Conservation (phyloP, 1,284 basidiomycete genomes). For the Neotropicomus parvogracilis region DNA sequence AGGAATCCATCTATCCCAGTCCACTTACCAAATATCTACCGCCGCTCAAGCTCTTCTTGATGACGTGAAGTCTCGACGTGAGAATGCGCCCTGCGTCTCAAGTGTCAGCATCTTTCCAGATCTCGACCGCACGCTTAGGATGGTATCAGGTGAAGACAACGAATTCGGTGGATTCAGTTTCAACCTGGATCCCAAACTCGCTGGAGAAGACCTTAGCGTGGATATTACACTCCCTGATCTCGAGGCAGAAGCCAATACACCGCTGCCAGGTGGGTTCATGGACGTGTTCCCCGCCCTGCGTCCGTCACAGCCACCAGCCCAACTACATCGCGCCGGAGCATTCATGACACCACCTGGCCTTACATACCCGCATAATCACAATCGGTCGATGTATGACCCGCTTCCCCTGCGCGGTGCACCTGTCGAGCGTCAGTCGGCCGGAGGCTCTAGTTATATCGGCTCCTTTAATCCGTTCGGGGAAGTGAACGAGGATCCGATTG, state of each 20-base stretch:
- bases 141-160: conserved; percentile 55
- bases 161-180: conserved; percentile 72
- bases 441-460: conserved; percentile 58
- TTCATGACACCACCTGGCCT: conserved; percentile 51
- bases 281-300: conserved; percentile 64
- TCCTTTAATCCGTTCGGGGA: conserved; percentile 79
- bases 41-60: conserved; percentile 82
- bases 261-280: conserved; percentile 59
- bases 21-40: conserved; percentile 82
- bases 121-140: conserved; percentile 75
- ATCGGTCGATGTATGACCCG: conserved; percentile 54
- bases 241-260: conserved; percentile 48
- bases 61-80: conserved; percentile 75
- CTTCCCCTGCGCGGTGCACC: conserved; percentile 37
- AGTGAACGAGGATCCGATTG: conserved; percentile 41
- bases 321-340: conserved; percentile 33
- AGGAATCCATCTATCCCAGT: conserved; percentile 53
- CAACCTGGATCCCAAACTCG: conserved; percentile 74
- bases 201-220: conserved; percentile 44
- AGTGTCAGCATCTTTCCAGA: conserved; percentile 83
- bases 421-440: conserved; percentile 45
- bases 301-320: conserved; percentile 26
- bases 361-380: conserved; percentile 43
- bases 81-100: conserved; percentile 46
- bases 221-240: conserved; percentile 49